Evolutionary conservation across 2,329 filamentous ascomycete genomes (phyloP).

Genomic region (Phyllosticta citrichinensis): DNA sequence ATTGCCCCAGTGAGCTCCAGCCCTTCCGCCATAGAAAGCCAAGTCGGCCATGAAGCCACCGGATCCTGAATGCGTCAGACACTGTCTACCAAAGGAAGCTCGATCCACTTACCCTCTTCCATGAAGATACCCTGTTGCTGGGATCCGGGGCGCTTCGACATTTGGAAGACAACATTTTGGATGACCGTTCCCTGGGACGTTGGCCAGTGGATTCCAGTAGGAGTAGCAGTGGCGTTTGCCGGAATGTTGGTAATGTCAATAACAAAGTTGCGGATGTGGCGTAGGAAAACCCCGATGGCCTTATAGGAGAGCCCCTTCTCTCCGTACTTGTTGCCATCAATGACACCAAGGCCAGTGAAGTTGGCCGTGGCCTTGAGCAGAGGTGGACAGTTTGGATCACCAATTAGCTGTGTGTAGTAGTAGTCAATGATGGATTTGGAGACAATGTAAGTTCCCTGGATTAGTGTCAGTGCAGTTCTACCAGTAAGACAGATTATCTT

Average conservation of each 20-base stretch:
- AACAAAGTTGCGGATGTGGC: slow-evolving; percentile 55
- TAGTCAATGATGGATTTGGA: slow-evolving; percentile 49
- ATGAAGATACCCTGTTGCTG: slow-evolving; percentile 37
- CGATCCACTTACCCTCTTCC: slow-evolving; percentile 17
- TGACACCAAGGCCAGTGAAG: slow-evolving; percentile 47
- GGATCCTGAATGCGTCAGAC: slow-evolving; percentile 18
- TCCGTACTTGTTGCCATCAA: slow-evolving; percentile 46
- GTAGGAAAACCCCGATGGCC: slow-evolving; percentile 53
- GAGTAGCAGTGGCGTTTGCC: slow-evolving; percentile 33
- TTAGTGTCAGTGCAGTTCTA: neutral
- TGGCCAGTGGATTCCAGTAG: slow-evolving; percentile 33
- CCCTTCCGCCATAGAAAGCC: slow-evolving; percentile 33
- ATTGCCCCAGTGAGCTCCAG: slow-evolving; percentile 34
- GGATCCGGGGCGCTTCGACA: slow-evolving; percentile 34
- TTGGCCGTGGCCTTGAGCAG: slow-evolving; percentile 43
- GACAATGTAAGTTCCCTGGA: slow-evolving; percentile 46
- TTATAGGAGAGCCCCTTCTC: slow-evolving; percentile 30
- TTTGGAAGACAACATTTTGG: slow-evolving; percentile 36
- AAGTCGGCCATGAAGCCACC: slow-evolving; percentile 39
- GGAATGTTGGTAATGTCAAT: slow-evolving; percentile 48
- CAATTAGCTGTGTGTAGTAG: slow-evolving; percentile 54
- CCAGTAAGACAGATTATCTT: neutral
- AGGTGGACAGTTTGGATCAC: slow-evolving; percentile 48
- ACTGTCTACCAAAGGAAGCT: neutral
- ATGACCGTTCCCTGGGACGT: slow-evolving; percentile 36